phyloP scores from a whole-genome alignment of 805 yeast genomes.

The Sungouiella blattae region DNA sequence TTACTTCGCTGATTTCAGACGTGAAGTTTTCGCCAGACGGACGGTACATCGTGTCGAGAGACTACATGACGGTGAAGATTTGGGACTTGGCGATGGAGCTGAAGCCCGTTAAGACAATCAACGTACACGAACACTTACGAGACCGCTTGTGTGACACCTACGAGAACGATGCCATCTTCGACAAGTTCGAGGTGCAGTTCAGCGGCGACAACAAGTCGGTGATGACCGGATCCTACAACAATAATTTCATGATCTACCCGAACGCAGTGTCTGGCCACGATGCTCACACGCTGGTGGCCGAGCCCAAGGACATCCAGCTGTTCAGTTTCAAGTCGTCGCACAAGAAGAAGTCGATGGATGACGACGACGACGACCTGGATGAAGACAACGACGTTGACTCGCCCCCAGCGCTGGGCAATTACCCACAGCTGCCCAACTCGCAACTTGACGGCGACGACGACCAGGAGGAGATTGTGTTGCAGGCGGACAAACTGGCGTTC shows the following conservation, averaged over 20 bases:
- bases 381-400: constrained; percentile 24
- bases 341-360: constrained; percentile 16
- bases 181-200: constrained; percentile 94
- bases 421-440: constrained; percentile 32
- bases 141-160: constrained; percentile 94
- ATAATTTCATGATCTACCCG: constrained; percentile 95
- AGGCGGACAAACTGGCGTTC: constrained; percentile 97
- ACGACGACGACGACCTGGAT: constrained; percentile 28
- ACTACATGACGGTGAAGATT: constrained; percentile 93
- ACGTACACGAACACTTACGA: constrained; percentile 91
- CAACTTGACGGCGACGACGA: constrained; percentile 30
- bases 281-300: not conserved
- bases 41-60: constrained; percentile 92
- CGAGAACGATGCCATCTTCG: constrained; percentile 97
- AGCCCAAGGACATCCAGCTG: constrained; percentile 4
- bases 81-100: constrained; percentile 99
- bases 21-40: constrained; percentile 91
- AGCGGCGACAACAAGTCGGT: constrained; percentile 88
- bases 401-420: constrained; percentile 23
- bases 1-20: constrained; percentile 90
- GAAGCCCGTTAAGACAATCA: constrained; percentile 89
- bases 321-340: constrained; percentile 7
- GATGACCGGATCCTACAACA: constrained; percentile 96
- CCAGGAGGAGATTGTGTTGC: constrained; percentile 68
- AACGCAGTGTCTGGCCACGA: constrained; percentile 49